Evolutionary conservation across 306 rosid species (phyloP).

Genomic region (Alnus glutinosa): DNA sequence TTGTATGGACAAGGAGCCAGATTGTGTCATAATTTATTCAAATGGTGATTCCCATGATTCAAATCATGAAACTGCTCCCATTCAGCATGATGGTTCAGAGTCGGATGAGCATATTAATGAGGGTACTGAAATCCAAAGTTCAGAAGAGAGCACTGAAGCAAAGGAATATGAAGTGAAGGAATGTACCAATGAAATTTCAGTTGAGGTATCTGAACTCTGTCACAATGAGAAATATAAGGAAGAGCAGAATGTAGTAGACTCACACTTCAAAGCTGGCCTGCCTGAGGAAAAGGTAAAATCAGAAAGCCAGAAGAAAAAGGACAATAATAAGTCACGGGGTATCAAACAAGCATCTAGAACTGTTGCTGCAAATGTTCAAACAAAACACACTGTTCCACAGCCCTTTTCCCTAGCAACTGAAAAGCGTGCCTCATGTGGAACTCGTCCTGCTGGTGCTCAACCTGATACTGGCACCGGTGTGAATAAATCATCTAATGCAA

Average conservation of each 20-base stretch:
- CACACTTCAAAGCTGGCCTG: slow-evolving; percentile 37
- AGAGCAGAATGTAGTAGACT: slow-evolving; percentile 39
- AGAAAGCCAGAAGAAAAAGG: slow-evolving; percentile 44
- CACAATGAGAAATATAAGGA: slow-evolving; percentile 32
- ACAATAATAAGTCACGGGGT: slow-evolving; percentile 44
- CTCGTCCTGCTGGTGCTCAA: slow-evolving; percentile 47
- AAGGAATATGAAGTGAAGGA: slow-evolving; percentile 97
- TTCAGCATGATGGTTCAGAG: slow-evolving; percentile 48
- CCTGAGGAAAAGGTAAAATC: slow-evolving; percentile 41
- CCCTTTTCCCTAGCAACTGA: slow-evolving; percentile 97
- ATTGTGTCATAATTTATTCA: slow-evolving; percentile 61
- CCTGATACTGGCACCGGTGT: slow-evolving; percentile 30
- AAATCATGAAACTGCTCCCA: slow-evolving; percentile 46
- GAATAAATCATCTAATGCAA: slow-evolving; percentile 44
- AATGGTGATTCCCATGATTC: slow-evolving; percentile 54
- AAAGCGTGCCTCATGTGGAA: slow-evolving; percentile 72
- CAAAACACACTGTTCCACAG: slow-evolving; percentile 78
- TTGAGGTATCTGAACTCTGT: slow-evolving; percentile 41
- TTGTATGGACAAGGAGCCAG: slow-evolving; percentile 90
- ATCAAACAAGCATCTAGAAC: slow-evolving; percentile 51
- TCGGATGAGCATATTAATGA: slow-evolving; percentile 63
- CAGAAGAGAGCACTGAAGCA: slow-evolving; percentile 65
- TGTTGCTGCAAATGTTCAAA: slow-evolving; percentile 55
- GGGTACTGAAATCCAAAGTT: slow-evolving; percentile 54
- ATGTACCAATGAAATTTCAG: slow-evolving; percentile 79